These are phyloP conservation scores for Calonectria hongkongensis DNA, from an alignment of 2,329 filamentous ascomycete genomes.

Conservation along the genomic window DNA sequence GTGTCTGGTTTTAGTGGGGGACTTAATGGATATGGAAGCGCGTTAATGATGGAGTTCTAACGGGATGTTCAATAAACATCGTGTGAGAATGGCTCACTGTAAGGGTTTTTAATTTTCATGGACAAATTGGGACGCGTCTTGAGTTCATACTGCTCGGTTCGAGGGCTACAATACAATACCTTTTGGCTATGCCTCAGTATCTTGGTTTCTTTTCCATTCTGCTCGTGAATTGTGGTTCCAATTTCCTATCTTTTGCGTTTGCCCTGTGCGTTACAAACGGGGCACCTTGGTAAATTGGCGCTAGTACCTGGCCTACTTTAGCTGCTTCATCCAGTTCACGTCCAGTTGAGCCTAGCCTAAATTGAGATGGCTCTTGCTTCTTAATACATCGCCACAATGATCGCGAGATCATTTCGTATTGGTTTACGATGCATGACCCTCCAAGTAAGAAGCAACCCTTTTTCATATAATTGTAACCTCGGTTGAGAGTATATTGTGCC, in stretches of 20 bases:
- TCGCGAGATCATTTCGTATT: too few species aligned
- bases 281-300: not conserved
- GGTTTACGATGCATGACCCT: not conserved
- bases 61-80: slow-evolving; percentile 46
- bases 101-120: slow-evolving; percentile 49
- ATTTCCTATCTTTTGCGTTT: not conserved
- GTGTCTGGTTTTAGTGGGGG: slow-evolving; percentile 41
- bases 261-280: not conserved
- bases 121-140: slow-evolving; percentile 53
- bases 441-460: not conserved
- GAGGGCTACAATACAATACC: slow-evolving; percentile 54
- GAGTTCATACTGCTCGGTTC: slow-evolving; percentile 51
- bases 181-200: slow-evolving; percentile 43
- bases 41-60: slow-evolving; percentile 53
- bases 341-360: not conserved
- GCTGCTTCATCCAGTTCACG: not conserved
- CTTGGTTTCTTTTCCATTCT: not conserved
- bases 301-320: slow-evolving; percentile 18
- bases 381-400: too few species aligned
- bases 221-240: not conserved
- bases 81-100: slow-evolving; percentile 45
- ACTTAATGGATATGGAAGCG: slow-evolving; percentile 50
- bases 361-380: not conserved
- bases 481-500: not conserved
- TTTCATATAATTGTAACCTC: not conserved